A percentile compares a stretch with the other conserved stretches of the same genome.
phyloP scores from a whole-genome alignment of 352 stramenopile species.

The Phytophthora nicotianae region DNA sequence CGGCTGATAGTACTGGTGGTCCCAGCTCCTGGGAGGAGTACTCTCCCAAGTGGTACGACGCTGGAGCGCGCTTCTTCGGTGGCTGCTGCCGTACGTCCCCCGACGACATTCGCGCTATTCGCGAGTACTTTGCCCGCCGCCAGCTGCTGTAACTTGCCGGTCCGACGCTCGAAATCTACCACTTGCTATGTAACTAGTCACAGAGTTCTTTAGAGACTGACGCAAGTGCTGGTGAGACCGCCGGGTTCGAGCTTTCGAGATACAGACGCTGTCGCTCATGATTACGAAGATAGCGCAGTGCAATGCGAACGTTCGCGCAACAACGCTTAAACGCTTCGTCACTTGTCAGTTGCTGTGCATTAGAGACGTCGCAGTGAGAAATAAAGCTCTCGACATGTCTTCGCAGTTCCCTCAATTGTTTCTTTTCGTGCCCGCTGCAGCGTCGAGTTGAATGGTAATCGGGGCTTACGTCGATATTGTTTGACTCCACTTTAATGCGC shows the following conservation, averaged over 20 bases:
- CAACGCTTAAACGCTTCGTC: constrained; percentile 32
- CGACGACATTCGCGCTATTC: constrained; percentile 69
- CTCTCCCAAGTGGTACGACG: constrained; percentile 67
- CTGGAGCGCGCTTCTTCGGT: constrained; percentile 77
- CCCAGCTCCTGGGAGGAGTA: constrained; percentile 61
- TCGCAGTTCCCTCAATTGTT: constrained; percentile 31
- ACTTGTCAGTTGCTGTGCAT: constrained; percentile 5
- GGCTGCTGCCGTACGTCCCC: constrained; percentile 85
- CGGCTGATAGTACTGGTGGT: constrained; percentile 39
- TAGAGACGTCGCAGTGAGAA: constrained; percentile 9
- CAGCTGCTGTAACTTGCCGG: constrained; percentile 24
- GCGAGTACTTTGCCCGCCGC: constrained; percentile 49
- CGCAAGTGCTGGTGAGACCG: constrained; percentile 36
- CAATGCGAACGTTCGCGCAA: constrained; percentile 16
- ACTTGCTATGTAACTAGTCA: constrained; percentile 20
- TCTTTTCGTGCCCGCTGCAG: constrained; percentile 26
- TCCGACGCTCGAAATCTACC: constrained; percentile 23
- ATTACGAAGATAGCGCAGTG: constrained; percentile 38
- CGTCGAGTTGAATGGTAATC: constrained; percentile 1
- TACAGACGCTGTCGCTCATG: constrained; percentile 25
- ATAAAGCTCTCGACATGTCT: constrained; percentile 36
- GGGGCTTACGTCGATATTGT: neutral
- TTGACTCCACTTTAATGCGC: neutral
- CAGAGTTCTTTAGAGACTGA: constrained; percentile 1
- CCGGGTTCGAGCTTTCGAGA: constrained; percentile 23